Evolutionary conservation across 306 rosid species (phyloP).

Genomic region (Cicer chorassanicum): DNA sequence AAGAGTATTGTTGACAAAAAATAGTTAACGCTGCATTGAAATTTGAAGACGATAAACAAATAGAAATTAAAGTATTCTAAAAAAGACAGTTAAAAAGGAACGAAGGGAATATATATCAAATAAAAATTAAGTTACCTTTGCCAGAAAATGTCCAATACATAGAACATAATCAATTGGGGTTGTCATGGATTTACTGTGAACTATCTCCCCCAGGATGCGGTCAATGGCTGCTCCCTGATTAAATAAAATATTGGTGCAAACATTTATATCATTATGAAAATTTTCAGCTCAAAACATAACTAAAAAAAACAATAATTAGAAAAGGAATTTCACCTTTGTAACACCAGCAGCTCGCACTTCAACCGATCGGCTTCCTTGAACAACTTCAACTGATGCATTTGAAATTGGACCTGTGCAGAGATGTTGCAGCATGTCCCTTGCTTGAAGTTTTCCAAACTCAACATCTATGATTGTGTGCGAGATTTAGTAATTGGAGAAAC

Average conservation of each 20-base stretch:
- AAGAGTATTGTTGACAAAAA: too few relatives aligned
- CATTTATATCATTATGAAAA: slow-evolving; percentile 31
- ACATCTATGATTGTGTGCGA: slow-evolving; percentile 57
- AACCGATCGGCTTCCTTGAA: slow-evolving; percentile 95
- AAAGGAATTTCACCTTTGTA: slow-evolving; percentile 70
- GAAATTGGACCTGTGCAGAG: slow-evolving; percentile 99
- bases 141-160: slow-evolving; percentile 91
- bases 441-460: slow-evolving; percentile 95
- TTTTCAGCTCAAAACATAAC: slow-evolving; percentile 20
- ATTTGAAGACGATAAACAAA: too few relatives aligned
- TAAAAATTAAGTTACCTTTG: slow-evolving; percentile 67
- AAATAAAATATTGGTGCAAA: slow-evolving; percentile 8
- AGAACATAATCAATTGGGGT: slow-evolving; percentile 89
- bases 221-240: slow-evolving; percentile 96
- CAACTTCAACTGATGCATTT: slow-evolving; percentile 91
- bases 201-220: slow-evolving; percentile 94
- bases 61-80: too few relatives aligned
- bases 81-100: too few relatives aligned
- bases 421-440: slow-evolving; percentile 96
- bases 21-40: too few relatives aligned
- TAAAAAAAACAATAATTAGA: background rate
- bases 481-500: slow-evolving; percentile 39
- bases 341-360: slow-evolving; percentile 96
- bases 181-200: slow-evolving; percentile 91
- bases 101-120: background rate